These are phyloP conservation scores for Macrophomina phaseolina DNA, from an alignment of 2,329 filamentous ascomycete genomes.

Conservation along the genomic window DNA sequence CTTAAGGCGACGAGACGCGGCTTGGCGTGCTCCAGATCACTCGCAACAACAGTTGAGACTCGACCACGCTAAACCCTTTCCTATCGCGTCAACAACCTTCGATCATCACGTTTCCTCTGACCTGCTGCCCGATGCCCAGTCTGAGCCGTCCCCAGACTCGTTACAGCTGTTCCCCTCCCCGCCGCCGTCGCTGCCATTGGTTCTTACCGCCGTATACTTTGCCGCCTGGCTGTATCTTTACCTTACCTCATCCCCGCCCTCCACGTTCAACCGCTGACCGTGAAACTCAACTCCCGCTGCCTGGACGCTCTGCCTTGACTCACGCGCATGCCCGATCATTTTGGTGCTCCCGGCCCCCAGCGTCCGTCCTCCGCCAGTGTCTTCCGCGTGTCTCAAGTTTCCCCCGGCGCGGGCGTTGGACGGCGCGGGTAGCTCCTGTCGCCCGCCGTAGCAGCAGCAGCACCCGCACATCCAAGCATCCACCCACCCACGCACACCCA, in stretches of 20 bases:
- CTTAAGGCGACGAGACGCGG: conserved; percentile 25
- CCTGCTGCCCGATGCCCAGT: conserved; percentile 15
- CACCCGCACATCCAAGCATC: conserved; percentile 1
- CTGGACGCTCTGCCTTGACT: neutral
- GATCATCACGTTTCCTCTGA: conserved; percentile 16
- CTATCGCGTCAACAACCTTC: conserved; percentile 22
- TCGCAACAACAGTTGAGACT: conserved; percentile 23
- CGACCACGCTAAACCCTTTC: conserved; percentile 27
- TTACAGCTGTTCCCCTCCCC: conserved; percentile 5
- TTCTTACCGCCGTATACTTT: conserved; percentile 8
- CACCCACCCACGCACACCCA: neutral
- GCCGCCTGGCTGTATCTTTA: conserved; percentile 24
- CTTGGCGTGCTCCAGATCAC: conserved; percentile 26
- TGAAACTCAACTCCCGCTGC: neutral
- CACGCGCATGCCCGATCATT: neutral
- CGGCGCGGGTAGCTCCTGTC: conserved; percentile 18
- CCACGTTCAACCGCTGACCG: neutral
- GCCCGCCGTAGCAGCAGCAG: conserved; percentile 19
- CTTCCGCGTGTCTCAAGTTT: neutral
- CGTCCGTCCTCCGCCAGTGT: neutral
- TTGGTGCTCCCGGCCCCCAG: neutral
- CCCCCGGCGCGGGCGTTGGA: neutral
- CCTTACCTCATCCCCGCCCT: conserved; percentile 22
- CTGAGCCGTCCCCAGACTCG: conserved; percentile 8
- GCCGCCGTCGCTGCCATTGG: conserved; percentile 4